Evolutionary conservation across 768 basidiomycete species (phyloP).

Genomic region (Rhizopogon vulgaris): DNA sequence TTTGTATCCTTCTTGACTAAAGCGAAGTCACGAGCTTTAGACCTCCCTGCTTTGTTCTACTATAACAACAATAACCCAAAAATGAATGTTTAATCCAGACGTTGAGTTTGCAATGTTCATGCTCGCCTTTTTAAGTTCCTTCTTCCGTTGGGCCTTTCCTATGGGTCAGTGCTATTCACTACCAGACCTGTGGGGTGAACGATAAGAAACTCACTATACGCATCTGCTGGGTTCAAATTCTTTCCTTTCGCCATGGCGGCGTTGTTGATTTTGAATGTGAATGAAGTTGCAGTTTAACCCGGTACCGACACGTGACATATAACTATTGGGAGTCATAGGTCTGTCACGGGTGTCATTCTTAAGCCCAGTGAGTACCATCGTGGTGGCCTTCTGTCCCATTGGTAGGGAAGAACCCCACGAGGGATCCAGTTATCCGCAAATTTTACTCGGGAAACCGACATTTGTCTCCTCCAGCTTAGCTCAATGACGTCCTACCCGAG

Average conservation of each 20-base stretch:
- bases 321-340: slow-evolving; percentile 19
- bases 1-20: slow-evolving; percentile 91
- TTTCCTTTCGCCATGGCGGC: slow-evolving; percentile 76
- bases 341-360: not conserved
- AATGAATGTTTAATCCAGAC: not conserved
- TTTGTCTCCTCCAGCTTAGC: slow-evolving; percentile 11
- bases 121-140: slow-evolving; percentile 90
- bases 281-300: no score
- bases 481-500: slow-evolving; percentile 24
- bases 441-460: not conserved
- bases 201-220: slow-evolving; percentile 59
- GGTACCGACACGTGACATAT: slow-evolving; percentile 20
- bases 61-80: slow-evolving; percentile 34
- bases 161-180: slow-evolving; percentile 2
- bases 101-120: slow-evolving; percentile 12
- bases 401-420: slow-evolving; percentile 40
- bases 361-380: not conserved
- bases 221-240: slow-evolving; percentile 89
- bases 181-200: not conserved
- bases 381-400: slow-evolving; percentile 35
- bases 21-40: slow-evolving; percentile 81
- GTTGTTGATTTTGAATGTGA: no score
- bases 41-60: slow-evolving; percentile 88
- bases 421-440: slow-evolving; percentile 6
- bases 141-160: slow-evolving; percentile 93